phyloP scores from a whole-genome alignment of 148 eudicot genomes.

The Rheum nobile region DNA sequence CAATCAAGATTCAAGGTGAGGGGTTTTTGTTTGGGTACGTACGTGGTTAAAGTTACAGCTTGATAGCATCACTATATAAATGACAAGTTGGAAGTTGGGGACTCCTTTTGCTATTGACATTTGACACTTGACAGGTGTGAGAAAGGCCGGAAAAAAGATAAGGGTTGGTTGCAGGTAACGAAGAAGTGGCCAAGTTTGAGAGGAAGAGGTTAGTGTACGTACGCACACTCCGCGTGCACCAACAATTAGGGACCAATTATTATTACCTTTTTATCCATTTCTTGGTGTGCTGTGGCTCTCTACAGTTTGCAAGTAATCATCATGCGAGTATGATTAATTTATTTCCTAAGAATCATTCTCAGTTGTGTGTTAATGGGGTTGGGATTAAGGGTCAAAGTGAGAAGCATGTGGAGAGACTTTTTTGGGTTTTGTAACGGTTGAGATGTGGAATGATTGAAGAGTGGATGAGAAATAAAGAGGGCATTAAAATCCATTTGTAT shows the following conservation, averaged over 20 bases:
- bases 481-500: neutral
- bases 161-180: neutral
- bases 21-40: neutral
- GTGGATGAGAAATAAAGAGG: neutral
- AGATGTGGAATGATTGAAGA: neutral
- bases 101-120: too few species aligned
- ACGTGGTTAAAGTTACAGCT: neutral
- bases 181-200: neutral
- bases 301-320: neutral
- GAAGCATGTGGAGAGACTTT: neutral
- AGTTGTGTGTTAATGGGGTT: neutral
- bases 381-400: neutral
- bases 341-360: neutral
- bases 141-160: neutral
- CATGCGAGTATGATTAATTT: neutral
- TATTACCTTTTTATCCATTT: neutral
- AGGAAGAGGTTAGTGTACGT: neutral
- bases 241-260: neutral
- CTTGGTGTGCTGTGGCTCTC: neutral
- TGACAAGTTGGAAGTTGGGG: neutral
- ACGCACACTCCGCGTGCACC: neutral
- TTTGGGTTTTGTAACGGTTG: neutral
- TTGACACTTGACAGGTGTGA: neutral
- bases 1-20: neutral
- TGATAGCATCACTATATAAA: neutral